These are phyloP conservation scores for Epichloe baconii DNA, from an alignment of 2,329 filamentous ascomycete genomes.

Conservation along the genomic window DNA sequence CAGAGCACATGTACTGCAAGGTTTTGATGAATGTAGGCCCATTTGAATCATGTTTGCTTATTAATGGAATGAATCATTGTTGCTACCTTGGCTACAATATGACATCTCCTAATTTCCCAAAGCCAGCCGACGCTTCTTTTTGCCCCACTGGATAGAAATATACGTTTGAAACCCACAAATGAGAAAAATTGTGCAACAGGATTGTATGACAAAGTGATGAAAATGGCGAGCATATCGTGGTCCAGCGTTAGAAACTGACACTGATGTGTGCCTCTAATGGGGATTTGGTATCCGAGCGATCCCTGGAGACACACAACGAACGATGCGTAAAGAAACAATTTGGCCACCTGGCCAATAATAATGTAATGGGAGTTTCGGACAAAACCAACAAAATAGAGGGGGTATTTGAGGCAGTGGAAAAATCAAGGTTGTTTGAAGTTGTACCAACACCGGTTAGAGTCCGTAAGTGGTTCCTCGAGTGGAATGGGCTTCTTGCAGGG, in stretches of 20 bases:
- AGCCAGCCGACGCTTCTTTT: no score
- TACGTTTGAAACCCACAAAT: not conserved
- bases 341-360: not conserved
- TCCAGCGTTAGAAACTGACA: not conserved
- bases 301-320: not conserved
- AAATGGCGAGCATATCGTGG: not conserved
- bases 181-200: not conserved
- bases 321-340: not conserved
- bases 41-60: no score
- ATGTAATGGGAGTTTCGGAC: not conserved
- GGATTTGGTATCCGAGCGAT: not conserved
- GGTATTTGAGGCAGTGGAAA: not conserved
- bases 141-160: not conserved
- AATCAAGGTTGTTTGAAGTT: not conserved
- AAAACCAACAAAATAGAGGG: not conserved
- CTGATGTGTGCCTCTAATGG: not conserved
- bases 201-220: not conserved
- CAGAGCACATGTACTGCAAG: no score
- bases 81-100: not conserved
- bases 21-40: no score
- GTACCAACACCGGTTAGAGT: conserved; percentile 11
- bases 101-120: not conserved
- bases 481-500: conserved; percentile 23
- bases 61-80: no score
- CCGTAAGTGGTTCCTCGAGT: conserved; percentile 19